Evolutionary conservation across 768 basidiomycete genomes (phyloP).

Genomic region (Termitomyces sp.): DNA sequence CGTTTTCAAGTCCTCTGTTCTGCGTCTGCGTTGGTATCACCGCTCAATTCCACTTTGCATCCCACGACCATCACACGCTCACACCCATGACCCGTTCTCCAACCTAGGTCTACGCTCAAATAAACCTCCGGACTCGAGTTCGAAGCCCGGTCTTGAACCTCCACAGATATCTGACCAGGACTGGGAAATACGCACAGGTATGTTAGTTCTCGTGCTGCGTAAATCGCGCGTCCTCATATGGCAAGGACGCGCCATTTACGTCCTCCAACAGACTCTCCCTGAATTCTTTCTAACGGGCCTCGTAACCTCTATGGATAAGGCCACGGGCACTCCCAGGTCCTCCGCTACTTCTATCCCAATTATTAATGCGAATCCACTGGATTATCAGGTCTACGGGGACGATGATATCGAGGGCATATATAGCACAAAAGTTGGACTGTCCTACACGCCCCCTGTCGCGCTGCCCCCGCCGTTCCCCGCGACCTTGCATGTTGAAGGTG

Average conservation of each 20-base stretch:
- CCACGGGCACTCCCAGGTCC: slow-evolving; percentile 31
- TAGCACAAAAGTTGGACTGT: slow-evolving; percentile 55
- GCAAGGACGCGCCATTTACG: slow-evolving; percentile 65
- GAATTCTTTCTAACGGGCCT: slow-evolving; percentile 69
- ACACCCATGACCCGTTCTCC: background rate
- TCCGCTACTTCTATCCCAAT: slow-evolving; percentile 20
- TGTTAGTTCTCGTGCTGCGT: background rate
- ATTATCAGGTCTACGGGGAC: slow-evolving; percentile 20
- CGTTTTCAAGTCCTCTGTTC: background rate
- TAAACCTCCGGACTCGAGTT: slow-evolving; percentile 29
- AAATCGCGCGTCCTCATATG: slow-evolving; percentile 4
- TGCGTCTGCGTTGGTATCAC: slow-evolving; percentile 1
- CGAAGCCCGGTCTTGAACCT: slow-evolving; percentile 5
- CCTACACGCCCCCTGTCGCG: slow-evolving; percentile 63
- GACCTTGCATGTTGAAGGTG: slow-evolving; percentile 69
- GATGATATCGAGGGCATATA: slow-evolving; percentile 49
- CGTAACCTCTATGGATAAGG: slow-evolving; percentile 47
- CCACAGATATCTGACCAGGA: slow-evolving; percentile 60
- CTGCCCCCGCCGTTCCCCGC: slow-evolving; percentile 68
- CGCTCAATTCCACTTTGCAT: background rate
- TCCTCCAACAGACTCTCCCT: slow-evolving; percentile 66
- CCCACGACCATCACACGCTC: background rate
- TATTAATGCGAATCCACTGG: slow-evolving; percentile 25
- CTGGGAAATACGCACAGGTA: slow-evolving; percentile 78
- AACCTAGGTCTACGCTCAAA: slow-evolving; percentile 30